These are phyloP conservation scores for Protea cynaroides DNA, from an alignment of 164 flowering plant genomes.

Conservation along the genomic window DNA sequence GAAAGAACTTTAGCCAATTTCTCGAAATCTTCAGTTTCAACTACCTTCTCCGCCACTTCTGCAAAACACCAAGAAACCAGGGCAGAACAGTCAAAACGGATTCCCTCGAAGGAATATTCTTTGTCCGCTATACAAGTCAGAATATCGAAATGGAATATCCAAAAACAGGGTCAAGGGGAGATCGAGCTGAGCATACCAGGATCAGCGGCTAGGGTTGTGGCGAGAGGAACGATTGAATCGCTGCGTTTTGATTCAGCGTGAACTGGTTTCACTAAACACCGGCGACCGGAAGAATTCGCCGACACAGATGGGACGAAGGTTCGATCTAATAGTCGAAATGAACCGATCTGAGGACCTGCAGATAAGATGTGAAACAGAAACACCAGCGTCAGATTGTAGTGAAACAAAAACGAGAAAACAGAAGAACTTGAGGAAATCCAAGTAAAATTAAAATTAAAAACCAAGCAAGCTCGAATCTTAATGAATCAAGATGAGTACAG, in stretches of 20 bases:
- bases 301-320: constrained; percentile 9
- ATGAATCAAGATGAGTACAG: too few species aligned
- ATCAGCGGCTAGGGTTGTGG: constrained; percentile 43
- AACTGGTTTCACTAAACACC: constrained; percentile 33
- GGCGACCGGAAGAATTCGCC: constrained; percentile 28
- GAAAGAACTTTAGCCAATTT: constrained; percentile 54
- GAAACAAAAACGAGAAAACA: neutral
- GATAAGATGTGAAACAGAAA: neutral
- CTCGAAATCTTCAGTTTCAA: constrained; percentile 42
- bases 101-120: neutral
- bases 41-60: constrained; percentile 38
- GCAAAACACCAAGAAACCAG: constrained; percentile 8
- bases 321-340: constrained; percentile 33
- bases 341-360: constrained; percentile 36
- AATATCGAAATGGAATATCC: neutral
- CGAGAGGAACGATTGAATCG: constrained; percentile 48
- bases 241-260: constrained; percentile 51
- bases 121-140: neutral
- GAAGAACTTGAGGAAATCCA: neutral
- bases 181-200: too few species aligned
- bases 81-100: neutral
- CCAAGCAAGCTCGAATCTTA: too few species aligned
- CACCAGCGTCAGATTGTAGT: neutral
- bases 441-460: too few species aligned
- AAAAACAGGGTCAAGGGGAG: too few species aligned